phyloP scores from a whole-genome alignment of 192 early-diverging fungal genomes.

The Dispira simplex region DNA sequence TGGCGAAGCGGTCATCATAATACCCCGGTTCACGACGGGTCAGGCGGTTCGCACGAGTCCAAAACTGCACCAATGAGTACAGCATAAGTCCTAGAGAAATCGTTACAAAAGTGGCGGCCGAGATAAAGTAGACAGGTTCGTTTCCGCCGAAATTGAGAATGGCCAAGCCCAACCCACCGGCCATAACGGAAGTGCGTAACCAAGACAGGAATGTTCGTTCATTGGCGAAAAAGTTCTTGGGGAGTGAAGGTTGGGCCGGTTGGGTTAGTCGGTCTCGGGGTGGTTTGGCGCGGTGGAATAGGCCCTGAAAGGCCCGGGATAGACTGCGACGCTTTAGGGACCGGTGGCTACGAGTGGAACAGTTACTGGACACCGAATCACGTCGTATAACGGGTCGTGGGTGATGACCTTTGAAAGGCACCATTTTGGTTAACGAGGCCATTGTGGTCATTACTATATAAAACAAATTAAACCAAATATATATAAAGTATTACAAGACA shows the following conservation, averaged over 20 bases:
- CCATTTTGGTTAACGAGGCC: too few relatives aligned
- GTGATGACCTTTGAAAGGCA: too few relatives aligned
- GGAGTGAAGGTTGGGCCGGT: not conserved
- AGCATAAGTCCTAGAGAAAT: conserved; percentile 27
- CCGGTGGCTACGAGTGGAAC: not conserved
- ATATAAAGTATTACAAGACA: too few relatives aligned
- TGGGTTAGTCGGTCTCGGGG: not conserved
- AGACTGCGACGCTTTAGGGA: not conserved
- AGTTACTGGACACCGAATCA: not conserved
- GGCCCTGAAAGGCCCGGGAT: conserved; percentile 2
- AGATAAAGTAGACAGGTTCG: conserved; percentile 23
- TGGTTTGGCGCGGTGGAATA: not conserved
- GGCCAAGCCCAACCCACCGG: conserved; percentile 46
- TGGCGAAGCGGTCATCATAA: conserved; percentile 15
- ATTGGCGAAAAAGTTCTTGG: conserved; percentile 80
- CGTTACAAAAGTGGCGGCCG: conserved; percentile 28
- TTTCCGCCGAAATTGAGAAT: conserved; percentile 48
- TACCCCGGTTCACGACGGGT: conserved; percentile 27
- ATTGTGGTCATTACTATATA: too few relatives aligned
- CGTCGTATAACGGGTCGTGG: not conserved
- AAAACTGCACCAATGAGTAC: conserved; percentile 29
- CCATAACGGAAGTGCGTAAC: conserved; percentile 52
- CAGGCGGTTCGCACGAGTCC: conserved; percentile 25
- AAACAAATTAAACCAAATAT: too few relatives aligned
- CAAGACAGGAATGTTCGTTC: conserved; percentile 77